Conservation (phyloP, 2,329 filamentous ascomycete genomes). For the Exutisphaerella laricina region DNA sequence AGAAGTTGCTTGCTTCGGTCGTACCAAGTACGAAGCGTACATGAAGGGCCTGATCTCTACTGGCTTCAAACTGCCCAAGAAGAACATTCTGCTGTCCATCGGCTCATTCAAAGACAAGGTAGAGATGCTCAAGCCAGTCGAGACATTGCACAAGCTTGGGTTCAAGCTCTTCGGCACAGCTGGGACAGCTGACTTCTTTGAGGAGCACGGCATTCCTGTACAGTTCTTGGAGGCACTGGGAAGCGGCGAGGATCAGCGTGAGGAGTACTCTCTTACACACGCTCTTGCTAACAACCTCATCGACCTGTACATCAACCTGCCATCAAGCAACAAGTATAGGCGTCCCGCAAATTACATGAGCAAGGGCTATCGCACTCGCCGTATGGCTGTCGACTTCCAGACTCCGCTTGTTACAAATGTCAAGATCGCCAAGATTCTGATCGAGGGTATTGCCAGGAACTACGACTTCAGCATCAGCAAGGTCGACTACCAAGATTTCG, state of each 20-base stretch:
- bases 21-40: conserved; percentile 95
- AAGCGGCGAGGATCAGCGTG: conserved; percentile 71
- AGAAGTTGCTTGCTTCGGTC: conserved; percentile 93
- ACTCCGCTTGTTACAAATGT: conserved; percentile 97
- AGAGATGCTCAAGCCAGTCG: conserved; percentile 89
- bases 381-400: conserved; percentile 98
- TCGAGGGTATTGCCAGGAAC: conserved; percentile 87
- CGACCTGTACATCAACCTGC: conserved; percentile 97
- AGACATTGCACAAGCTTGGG: conserved; percentile 82
- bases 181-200: conserved; percentile 92
- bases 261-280: conserved; percentile 94
- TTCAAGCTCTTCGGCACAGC: conserved; percentile 96
- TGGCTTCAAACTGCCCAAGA: conserved; percentile 92
- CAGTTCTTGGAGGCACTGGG: conserved; percentile 86
- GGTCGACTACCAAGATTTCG: conserved; percentile 85
- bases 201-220: conserved; percentile 84
- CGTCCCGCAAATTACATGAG: conserved; percentile 98
- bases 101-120: conserved; percentile 97
- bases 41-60: conserved; percentile 93
- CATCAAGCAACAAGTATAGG: conserved; percentile 96
- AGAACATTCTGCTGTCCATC: conserved; percentile 91
- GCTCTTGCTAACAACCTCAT: conserved; percentile 97
- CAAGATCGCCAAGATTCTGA: conserved; percentile 96
- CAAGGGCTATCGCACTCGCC: conserved; percentile 90
- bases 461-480: conserved; percentile 77